Conservation (phyloP, 2,329 filamentous ascomycete species). For the Penicillium italicum region DNA sequence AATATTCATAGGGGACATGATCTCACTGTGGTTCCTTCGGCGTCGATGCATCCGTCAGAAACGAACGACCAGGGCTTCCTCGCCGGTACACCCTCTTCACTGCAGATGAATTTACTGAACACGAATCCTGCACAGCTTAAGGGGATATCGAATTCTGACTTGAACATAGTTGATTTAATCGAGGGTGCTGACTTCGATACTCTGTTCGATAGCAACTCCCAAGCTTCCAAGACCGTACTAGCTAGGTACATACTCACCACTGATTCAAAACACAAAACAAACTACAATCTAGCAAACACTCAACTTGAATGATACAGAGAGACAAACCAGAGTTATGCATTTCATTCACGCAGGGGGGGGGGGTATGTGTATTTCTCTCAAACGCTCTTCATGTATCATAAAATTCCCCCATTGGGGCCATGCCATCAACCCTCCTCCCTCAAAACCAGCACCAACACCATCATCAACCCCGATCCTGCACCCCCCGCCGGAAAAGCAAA, state of each 20-base stretch:
- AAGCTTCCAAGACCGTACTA: slow-evolving; percentile 20
- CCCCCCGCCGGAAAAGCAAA: not conserved
- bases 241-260: not conserved
- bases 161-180: slow-evolving; percentile 34
- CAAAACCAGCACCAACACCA: not conserved
- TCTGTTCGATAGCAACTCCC: slow-evolving; percentile 34
- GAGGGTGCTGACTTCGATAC: slow-evolving; percentile 33
- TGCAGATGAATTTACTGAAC: slow-evolving; percentile 10
- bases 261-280: not conserved
- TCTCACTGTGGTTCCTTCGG: not conserved
- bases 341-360: not conserved
- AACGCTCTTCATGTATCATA: not conserved
- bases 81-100: not conserved
- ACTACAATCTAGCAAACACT: not conserved
- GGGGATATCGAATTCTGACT: slow-evolving; percentile 26
- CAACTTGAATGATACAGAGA: not conserved
- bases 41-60: not conserved
- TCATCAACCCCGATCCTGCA: not conserved
- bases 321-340: not conserved
- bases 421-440: not conserved
- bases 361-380: not conserved
- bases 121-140: not conserved
- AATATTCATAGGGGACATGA: not conserved
- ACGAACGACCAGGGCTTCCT: not conserved
- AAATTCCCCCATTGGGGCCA: not conserved